Conservation (phyloP, 2,329 filamentous ascomycete species). For the Grosmannia penicillata region DNA sequence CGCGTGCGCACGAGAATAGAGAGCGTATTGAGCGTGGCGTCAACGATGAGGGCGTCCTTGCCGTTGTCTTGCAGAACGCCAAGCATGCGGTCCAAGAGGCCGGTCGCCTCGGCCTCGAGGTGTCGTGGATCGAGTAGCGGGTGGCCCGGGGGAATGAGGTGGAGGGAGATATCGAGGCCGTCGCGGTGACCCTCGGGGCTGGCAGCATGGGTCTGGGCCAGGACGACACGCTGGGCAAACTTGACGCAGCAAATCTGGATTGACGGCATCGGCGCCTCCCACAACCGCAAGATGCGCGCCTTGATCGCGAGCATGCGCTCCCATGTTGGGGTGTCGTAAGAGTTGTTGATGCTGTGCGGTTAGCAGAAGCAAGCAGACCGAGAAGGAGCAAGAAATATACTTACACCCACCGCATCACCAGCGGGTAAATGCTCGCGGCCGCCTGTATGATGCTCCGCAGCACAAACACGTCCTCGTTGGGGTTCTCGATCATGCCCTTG, state of each 20-base stretch:
- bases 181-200: constrained; percentile 43
- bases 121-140: constrained; percentile 62
- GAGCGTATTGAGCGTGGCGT: constrained; percentile 81
- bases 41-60: constrained; percentile 79
- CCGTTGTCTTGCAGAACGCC: constrained; percentile 72
- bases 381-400: constrained; percentile 33
- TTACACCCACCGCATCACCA: constrained; percentile 89
- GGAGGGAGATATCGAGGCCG: constrained; percentile 72
- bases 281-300: constrained; percentile 70
- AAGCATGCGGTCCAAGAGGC: constrained; percentile 77
- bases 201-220: constrained; percentile 77
- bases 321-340: constrained; percentile 71
- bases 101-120: constrained; percentile 85
- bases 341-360: constrained; percentile 61
- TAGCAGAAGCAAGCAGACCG: no score
- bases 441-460: constrained; percentile 78
- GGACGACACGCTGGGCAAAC: constrained; percentile 84
- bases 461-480: constrained; percentile 65
- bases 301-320: constrained; percentile 82
- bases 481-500: constrained; percentile 51
- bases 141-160: constrained; percentile 73
- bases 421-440: constrained; percentile 81
- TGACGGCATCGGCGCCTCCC: constrained; percentile 64
- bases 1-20: constrained; percentile 71
- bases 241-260: constrained; percentile 93